These are phyloP conservation scores for Tritrichomonas musculus DNA, from an alignment of 208 protist genomes.

Conservation along the genomic window DNA sequence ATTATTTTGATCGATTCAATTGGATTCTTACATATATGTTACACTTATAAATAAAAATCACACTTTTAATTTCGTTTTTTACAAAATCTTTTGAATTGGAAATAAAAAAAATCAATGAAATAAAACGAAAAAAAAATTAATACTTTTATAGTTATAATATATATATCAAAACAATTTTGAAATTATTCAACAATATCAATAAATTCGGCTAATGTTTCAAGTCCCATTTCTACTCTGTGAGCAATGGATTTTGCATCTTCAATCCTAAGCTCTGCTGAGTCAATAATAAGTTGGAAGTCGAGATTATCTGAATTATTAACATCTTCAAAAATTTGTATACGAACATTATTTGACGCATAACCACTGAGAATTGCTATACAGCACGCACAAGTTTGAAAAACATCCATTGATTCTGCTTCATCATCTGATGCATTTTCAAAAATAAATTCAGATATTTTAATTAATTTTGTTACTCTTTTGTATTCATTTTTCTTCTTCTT, in stretches of 20 bases:
- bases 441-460: not conserved
- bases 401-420: not conserved
- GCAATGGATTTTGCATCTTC: not conserved
- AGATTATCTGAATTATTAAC: not conserved
- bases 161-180: no score
- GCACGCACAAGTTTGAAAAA: not conserved
- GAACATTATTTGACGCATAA: not conserved
- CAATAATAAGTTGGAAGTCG: not conserved
- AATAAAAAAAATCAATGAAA: no score
- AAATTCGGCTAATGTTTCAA: not conserved
- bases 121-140: no score
- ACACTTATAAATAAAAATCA: no score
- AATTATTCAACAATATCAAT: not conserved
- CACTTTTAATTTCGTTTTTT: no score
- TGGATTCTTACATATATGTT: no score
- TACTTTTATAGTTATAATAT: no score
- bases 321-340: not conserved
- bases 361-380: not conserved
- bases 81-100: no score
- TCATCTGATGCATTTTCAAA: not conserved
- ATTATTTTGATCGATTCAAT: no score
- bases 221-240: not conserved
- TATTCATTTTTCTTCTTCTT: conserved; percentile 17
- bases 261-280: not conserved
- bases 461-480: not conserved